Percentiles rank a stretch among this genome's conserved stretches.
These are phyloP conservation scores for Dioszegia hungarica DNA, from an alignment of 768 basidiomycete species.

Conservation along the genomic window DNA sequence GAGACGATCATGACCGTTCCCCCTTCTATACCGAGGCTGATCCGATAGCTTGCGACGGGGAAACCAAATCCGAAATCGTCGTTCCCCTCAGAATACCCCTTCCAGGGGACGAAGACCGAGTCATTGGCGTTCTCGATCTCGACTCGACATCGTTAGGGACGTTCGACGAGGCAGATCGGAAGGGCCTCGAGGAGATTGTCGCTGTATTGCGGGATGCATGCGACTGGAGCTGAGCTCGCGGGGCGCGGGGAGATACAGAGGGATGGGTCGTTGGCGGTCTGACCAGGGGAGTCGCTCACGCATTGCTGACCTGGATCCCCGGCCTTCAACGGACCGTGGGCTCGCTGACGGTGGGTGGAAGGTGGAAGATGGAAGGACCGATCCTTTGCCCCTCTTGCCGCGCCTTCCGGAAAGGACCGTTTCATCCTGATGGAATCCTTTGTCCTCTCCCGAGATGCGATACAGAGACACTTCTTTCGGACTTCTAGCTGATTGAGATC, in stretches of 20 bases:
- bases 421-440: not conserved
- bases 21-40: not conserved
- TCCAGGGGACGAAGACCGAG: slow-evolving; percentile 9
- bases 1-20: not conserved
- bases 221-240: slow-evolving; percentile 17
- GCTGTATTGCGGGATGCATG: slow-evolving; percentile 55
- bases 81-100: slow-evolving; percentile 58
- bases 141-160: slow-evolving; percentile 70
- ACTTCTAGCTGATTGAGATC: too few species aligned
- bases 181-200: slow-evolving; percentile 71
- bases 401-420: not conserved
- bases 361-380: not conserved
- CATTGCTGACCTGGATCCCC: too few species aligned
- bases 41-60: slow-evolving; percentile 66
- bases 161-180: slow-evolving; percentile 71
- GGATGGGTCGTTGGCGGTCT: too few species aligned
- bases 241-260: too few species aligned
- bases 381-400: not conserved
- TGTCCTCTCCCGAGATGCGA: too few species aligned
- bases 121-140: slow-evolving; percentile 65
- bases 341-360: too few species aligned
- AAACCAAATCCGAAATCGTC: slow-evolving; percentile 86
- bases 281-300: too few species aligned
- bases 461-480: too few species aligned
- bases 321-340: too few species aligned